Base-by-base conservation (phyloP, 1,139 yeast genomes). In the Scheffersomyces insectosa region DNA sequence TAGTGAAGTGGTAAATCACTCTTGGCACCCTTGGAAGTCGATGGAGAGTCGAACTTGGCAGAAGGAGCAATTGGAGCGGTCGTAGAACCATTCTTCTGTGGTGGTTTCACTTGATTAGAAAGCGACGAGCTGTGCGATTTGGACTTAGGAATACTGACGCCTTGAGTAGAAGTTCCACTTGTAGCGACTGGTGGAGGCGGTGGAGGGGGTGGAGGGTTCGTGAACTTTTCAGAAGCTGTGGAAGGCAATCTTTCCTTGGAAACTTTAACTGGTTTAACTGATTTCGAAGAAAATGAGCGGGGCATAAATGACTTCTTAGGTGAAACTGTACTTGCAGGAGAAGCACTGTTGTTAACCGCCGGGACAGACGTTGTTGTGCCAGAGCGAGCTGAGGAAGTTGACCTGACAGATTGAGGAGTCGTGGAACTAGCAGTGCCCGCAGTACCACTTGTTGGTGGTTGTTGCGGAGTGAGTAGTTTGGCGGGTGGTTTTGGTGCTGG, bases 401-500 rank as follows among this genome's bases (percentile, higher is more conserved):
- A 20, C 25, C 6, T 20, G 8, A 20, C 25, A 20, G 25, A 20
- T 20, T 20, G 25, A 5, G 25, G 25, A 20, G 25, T 20, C 25
- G 25, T 20, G 3, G 6, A 6, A 20, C 25, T 20, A 7, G 16
- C 3, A 16, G 25, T 20, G 8, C 25, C 25, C 6, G 52, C 42
- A 3, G 56, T 46, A 8, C 41, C 45, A 20, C 42, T 36, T 7
- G 41, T 29, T n/a, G 46, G 42, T 3, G 38, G 33, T 28, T 37
- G 49, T 27, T 41, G 37, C 5, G 48, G 51, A n/a, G 55, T 44
- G 14, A 48, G 47, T 5, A 44, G 38, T 29, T 42, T 50, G 33
- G 58, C 49, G 3, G 79, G 79, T 1, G 79, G 79, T 48, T 77
- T 79, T 36, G 89, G 89, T 0, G 89, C 87, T 0, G 88, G 88